Conservation (phyloP, 2,329 filamentous ascomycete species). For the Hirsutella thompsonii region DNA sequence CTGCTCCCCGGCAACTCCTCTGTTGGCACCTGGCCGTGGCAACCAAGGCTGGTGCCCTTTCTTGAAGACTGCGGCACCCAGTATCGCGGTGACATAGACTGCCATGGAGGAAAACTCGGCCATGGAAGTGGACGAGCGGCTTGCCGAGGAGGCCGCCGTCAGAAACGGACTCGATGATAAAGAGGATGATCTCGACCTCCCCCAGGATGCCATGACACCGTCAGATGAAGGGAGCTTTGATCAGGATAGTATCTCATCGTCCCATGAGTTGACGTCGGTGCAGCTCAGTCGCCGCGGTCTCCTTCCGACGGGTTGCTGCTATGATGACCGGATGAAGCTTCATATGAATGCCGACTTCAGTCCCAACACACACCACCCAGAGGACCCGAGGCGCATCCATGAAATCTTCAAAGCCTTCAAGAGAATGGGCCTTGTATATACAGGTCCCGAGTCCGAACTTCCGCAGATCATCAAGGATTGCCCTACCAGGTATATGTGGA, state of each 20-base stretch:
- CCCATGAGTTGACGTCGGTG: constrained; percentile 22
- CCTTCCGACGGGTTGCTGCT: constrained; percentile 66
- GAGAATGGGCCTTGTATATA: constrained; percentile 63
- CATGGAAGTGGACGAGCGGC: constrained; percentile 31
- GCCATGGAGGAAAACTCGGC: constrained; percentile 10
- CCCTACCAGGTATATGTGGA: constrained; percentile 53
- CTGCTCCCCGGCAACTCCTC: too few relatives aligned
- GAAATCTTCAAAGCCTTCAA: constrained; percentile 87
- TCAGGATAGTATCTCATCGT: constrained; percentile 21
- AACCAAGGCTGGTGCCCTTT: neutral
- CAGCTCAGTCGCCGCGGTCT: constrained; percentile 31
- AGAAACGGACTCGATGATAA: constrained; percentile 12
- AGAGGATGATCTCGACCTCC: constrained; percentile 6
- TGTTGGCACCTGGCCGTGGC: neutral
- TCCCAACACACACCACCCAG: constrained; percentile 71
- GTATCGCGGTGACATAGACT: neutral
- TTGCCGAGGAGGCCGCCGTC: constrained; percentile 26
- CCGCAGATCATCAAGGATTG: constrained; percentile 35
- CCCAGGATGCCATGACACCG: constrained; percentile 16
- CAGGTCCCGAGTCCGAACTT: constrained; percentile 41
- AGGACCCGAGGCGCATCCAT: constrained; percentile 85
- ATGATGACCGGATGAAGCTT: constrained; percentile 91
- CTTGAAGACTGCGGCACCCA: neutral
- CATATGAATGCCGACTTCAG: constrained; percentile 76
- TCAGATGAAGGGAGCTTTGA: constrained; percentile 21